Evolutionary conservation across 2,329 filamentous ascomycete species (phyloP).

Genomic region (Colletotrichum eleusines): DNA sequence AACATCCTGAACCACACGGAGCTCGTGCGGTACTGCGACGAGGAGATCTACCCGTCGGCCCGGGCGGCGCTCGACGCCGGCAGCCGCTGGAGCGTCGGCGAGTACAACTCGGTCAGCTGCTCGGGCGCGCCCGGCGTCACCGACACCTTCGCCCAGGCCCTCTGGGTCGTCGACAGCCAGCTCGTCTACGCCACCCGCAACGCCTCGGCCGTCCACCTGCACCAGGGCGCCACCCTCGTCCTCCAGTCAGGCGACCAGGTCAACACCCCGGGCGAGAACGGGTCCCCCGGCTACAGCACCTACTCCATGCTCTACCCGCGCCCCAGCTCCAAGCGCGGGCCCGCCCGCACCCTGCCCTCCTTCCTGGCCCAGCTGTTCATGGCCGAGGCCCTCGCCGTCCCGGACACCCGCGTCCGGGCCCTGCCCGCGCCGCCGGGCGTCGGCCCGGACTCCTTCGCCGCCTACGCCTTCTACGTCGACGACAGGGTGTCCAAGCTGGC

Average conservation of each 20-base stretch:
- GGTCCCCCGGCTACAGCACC: slow-evolving; percentile 36
- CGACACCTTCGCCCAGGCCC: slow-evolving; percentile 55
- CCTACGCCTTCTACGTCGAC: slow-evolving; percentile 20
- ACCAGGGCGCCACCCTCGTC: slow-evolving; percentile 44
- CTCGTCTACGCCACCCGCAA: slow-evolving; percentile 54
- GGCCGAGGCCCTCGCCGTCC: slow-evolving; percentile 36
- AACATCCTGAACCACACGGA: slow-evolving; percentile 40
- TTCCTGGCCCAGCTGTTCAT: slow-evolving; percentile 40
- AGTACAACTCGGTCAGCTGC: slow-evolving; percentile 57
- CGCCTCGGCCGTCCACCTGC: slow-evolving; percentile 52
- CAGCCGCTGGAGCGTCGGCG: slow-evolving; percentile 48
- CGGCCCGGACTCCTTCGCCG: background rate
- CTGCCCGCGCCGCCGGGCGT: slow-evolving; percentile 8
- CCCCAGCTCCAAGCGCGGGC: slow-evolving; percentile 37
- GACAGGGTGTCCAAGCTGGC: slow-evolving; percentile 17
- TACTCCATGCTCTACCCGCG: slow-evolving; percentile 43
- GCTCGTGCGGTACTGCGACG: slow-evolving; percentile 38
- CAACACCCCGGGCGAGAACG: slow-evolving; percentile 35
- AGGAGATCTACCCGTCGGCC: slow-evolving; percentile 34
- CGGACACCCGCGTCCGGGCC: slow-evolving; percentile 16
- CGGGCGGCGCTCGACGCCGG: slow-evolving; percentile 33
- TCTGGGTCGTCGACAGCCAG: slow-evolving; percentile 55
- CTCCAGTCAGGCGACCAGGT: slow-evolving; percentile 40
- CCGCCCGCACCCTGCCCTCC: slow-evolving; percentile 33
- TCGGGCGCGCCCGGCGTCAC: slow-evolving; percentile 54